Evolutionary conservation across 768 basidiomycete species (phyloP).

Genomic region (Hygrocybe coccinea): DNA sequence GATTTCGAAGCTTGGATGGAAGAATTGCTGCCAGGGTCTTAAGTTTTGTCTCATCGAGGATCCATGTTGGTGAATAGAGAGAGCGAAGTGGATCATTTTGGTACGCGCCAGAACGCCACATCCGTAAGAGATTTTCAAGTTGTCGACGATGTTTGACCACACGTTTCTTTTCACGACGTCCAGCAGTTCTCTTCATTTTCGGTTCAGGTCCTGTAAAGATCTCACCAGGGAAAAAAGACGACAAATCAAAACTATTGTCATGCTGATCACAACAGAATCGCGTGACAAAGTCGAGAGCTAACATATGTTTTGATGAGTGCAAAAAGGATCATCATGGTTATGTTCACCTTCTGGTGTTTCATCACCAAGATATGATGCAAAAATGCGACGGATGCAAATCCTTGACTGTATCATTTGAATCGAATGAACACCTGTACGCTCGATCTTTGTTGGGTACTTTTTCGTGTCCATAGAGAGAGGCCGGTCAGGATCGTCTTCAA

Average conservation of each 20-base stretch:
- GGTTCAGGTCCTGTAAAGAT: not conserved
- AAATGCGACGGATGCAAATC: not conserved
- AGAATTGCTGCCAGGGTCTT: not conserved
- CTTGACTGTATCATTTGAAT: not conserved
- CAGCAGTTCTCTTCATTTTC: not conserved
- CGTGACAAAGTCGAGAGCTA: not conserved
- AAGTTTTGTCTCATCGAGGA: slow-evolving; percentile 3
- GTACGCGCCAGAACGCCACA: not conserved
- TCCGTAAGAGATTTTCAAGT: not conserved
- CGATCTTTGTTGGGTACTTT: not conserved
- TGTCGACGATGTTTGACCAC: not conserved
- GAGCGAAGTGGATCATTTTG: not conserved
- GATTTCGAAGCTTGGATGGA: not conserved
- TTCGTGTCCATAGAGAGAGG: not conserved
- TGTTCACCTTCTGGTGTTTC: slow-evolving; percentile 4
- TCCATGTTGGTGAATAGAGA: not conserved
- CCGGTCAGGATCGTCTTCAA: slow-evolving; percentile 3
- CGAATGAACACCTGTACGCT: not conserved
- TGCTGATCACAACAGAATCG: not conserved
- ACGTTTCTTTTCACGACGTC: not conserved
- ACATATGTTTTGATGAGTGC: too few species aligned
- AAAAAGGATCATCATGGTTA: not conserved
- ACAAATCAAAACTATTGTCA: not conserved
- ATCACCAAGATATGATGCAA: not conserved
- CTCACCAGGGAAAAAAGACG: not conserved